Evolutionary conservation across 2,329 filamentous ascomycete species (phyloP), one percentile per base, ranked within the genome.

Genomic region (Rosellinia necatrix): DNA sequence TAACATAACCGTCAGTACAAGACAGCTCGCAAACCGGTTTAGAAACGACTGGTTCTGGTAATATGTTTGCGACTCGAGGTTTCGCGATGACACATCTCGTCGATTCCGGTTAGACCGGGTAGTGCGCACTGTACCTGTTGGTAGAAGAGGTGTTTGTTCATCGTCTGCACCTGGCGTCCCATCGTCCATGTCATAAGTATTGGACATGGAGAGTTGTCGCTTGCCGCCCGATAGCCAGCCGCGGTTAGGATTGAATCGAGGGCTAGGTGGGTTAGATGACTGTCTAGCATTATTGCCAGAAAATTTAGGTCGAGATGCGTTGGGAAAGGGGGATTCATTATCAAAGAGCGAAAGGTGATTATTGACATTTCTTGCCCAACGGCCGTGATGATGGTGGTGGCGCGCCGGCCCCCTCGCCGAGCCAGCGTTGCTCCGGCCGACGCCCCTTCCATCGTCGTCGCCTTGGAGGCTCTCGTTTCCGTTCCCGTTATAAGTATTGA

Each of bases 91-190:
- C 10, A 75, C 74, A 15, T 76, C 74, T 37, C 81, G 79, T 42
- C 88, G 81, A 50, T 79, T 81, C 58, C 86, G 83, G 48, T 84
- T 81, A 17, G 81, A 81, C 44, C 80, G 74, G 29, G 70, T 65
- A 43, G 84, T 84, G 27, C 89, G 86, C 21, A 86, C 75, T 1
- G 84, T 81, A 8, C 68, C 65, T 17, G 75, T 74, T 32, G 73
- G 70, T 12, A 96, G 83, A 40, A 97, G 79, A 7, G 93, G 94
- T 3, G 92, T 94, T 41, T 89, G 85, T 75, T 97, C 94, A 69
- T 96, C 91, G 67, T 96, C 91, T 34, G 89, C 91, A 8, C 85
- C 88, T 40, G 84, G 83, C 24, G 84, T 83, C 54, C 87, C 85
- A 37, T 92, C 91, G 71, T 96, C 92, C 64, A 93, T 82, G 66